Evolutionary conservation across 1,139 yeast species (phyloP).

Genomic region (Blastobotrys serpentis): DNA sequence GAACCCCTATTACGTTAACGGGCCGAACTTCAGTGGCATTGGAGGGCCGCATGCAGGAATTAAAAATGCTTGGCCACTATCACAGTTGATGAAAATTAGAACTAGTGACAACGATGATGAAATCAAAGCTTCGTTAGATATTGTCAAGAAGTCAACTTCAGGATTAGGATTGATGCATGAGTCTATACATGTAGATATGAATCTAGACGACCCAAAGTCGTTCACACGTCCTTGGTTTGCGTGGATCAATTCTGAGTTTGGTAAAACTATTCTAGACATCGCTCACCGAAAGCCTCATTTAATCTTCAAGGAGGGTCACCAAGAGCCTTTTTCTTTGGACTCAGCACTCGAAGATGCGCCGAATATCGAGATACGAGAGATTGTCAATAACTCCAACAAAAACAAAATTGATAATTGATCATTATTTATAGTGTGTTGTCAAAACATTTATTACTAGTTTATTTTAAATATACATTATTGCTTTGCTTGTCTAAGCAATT

Average conservation of each 20-base stretch:
- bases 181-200: slow-evolving; percentile 64
- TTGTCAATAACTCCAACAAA: background rate
- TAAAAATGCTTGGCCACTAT: slow-evolving; percentile 88
- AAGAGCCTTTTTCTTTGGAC: slow-evolving; percentile 10
- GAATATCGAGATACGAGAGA: too few relatives aligned
- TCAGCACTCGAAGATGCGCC: background rate
- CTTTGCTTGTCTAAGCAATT: slow-evolving; percentile 15
- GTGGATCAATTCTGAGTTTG: slow-evolving; percentile 93
- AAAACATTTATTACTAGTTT: too few relatives aligned
- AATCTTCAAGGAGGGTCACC: slow-evolving; percentile 47
- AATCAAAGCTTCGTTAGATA: slow-evolving; percentile 50
- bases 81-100: slow-evolving; percentile 67
- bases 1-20: slow-evolving; percentile 74
- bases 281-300: slow-evolving; percentile 74
- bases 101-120: slow-evolving; percentile 73
- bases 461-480: slow-evolving; percentile 6
- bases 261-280: slow-evolving; percentile 73
- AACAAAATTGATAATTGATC: background rate
- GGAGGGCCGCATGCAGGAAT: slow-evolving; percentile 93
- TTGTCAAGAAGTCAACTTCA: slow-evolving; percentile 61
- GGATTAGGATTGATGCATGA: slow-evolving; percentile 85
- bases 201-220: slow-evolving; percentile 37
- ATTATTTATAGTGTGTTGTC: too few relatives aligned
- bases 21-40: slow-evolving; percentile 64
- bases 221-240: slow-evolving; percentile 84